These are phyloP conservation scores for Avena insularis DNA, from an alignment of 176 grass and related monocot species.

Conservation along the genomic window DNA sequence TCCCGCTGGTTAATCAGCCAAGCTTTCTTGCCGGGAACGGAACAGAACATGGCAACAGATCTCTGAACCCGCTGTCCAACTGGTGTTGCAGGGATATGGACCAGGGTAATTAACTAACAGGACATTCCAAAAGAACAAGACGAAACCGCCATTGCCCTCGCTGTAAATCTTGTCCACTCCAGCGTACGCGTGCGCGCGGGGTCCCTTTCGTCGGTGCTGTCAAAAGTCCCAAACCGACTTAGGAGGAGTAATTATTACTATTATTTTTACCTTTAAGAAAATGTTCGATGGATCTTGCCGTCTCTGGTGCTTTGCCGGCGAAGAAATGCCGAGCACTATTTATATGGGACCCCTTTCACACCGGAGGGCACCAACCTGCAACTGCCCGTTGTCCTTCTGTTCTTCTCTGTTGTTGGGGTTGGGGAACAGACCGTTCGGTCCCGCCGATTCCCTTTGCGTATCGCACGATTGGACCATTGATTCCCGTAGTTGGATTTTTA, in stretches of 20 bases:
- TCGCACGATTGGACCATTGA: neutral
- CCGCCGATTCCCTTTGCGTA: neutral
- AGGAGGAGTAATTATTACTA: neutral
- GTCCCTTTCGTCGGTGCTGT: conserved; percentile 36
- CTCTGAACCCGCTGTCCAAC: neutral
- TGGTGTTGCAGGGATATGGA: neutral
- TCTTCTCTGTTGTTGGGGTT: conserved; percentile 16
- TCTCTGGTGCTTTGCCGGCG: conserved; percentile 44
- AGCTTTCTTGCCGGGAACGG: conserved; percentile 44
- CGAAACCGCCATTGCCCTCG: neutral
- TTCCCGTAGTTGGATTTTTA: neutral
- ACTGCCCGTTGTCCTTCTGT: neutral
- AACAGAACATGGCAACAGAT: conserved; percentile 29
- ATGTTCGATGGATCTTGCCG: neutral
- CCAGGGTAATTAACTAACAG: neutral
- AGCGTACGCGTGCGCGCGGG: neutral
- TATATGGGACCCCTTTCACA: conserved; percentile 36
- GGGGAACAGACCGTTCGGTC: neutral
- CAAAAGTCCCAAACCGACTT: conserved; percentile 24
- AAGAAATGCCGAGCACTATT: conserved; percentile 45
- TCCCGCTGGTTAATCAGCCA: neutral
- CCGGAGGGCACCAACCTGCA: too few species aligned
- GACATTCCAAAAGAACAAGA: neutral
- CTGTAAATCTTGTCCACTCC: neutral
- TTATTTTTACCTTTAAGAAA: conserved; percentile 1